Evolutionary conservation across 2,329 filamentous ascomycete species (phyloP), one percentile per base, ranked within the genome.

Genomic region (Periconia sp.): DNA sequence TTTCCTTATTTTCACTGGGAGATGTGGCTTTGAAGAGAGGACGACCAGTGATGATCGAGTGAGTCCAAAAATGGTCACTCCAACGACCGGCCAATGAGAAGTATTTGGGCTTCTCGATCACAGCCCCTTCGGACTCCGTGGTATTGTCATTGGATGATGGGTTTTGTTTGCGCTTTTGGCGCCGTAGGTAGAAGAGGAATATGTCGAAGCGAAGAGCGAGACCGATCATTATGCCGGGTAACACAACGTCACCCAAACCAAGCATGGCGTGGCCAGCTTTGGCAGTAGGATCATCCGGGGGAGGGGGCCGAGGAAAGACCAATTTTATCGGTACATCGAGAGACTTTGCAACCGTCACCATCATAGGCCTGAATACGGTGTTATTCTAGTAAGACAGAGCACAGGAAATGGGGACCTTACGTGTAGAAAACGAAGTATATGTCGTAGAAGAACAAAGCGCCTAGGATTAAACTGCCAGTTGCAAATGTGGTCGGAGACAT

Each of bases 251-350:
- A n/a, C 93, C 93, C 0, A 97, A 81, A 0, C 93, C 93, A 8
- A 99, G 85, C 83, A 97, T 96, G 49, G 90, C 82, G 61, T 82
- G 67, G 23, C 78, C 72, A 54, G 64, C 62, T 40, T 73, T 64
- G 5, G 70, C 69, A 8, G 76, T 68, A 13, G 76, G 76, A n/a
- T 77, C 73, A 7, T 72, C 72, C n/a, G 79, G 71, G 33, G 74
- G 69, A 2, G 78, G 71, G 7, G 87, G 86, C n/a, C 83, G 82
- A 1, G 89, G 87, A 58, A 96, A 95, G 6, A 94, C 82, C 8
- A 99, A 83, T 71, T 97, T 97, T 72, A 97, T 94, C 0, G 93
- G 94, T 0, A 93, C 90, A 61, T 99, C 93, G 23, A 99, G 79
- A 41, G 88, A 89, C 8, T 88, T 96, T 13, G 93, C 94, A 9